Evolutionary conservation across 345 rosid genomes (phyloP), one percentile per base, ranked within the genome.

Genomic region (Bruguiera parviflora): DNA sequence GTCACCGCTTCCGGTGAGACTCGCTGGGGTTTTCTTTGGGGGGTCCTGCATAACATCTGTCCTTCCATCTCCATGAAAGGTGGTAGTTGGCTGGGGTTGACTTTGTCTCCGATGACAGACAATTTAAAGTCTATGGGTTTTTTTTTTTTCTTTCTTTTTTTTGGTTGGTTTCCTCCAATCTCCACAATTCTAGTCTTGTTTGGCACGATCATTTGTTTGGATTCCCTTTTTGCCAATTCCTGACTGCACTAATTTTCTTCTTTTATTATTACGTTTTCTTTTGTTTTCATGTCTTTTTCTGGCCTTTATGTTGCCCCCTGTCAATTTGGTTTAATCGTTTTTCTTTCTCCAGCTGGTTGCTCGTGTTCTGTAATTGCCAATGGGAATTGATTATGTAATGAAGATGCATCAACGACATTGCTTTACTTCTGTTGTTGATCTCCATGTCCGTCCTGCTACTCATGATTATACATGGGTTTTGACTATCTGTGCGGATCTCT

Each of bases 71-170:
- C 74, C 85, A 83, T 73, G 85, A 85, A 87, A 84, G 91, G 94
- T 85, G 94, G 94, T 84, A 79, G 88, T 82, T 76, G 88, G 84
- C 86, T 84, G 72, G 69, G 78, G 93, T 92, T 90, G 96, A 92
- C 98, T 88, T 87, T 35, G 47, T 76, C 76, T 75, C 43, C 76
- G 60, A 43, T 62, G 63, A 28, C 61, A 49, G 57, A 55, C 63
- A 71, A 65, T 61, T 67, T 49, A 31, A 56, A 62, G 71, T 72
- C 73, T 66, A 58, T 70, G 67, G 66, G 60, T 33, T 33, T 8
- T 33, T 33, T 5, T 33, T 1, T 33, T 7, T 7, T 32, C 0
- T 31, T 31, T 2, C 4, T 5, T 5, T 6, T 5, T 32, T 32
- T 5, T 32, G 35, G 72, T 74, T 78, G 57, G 70, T 64, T 77